Evolutionary conservation across 2,329 filamentous ascomycete genomes (phyloP).

Genomic region (Cercospora brassicicola): DNA sequence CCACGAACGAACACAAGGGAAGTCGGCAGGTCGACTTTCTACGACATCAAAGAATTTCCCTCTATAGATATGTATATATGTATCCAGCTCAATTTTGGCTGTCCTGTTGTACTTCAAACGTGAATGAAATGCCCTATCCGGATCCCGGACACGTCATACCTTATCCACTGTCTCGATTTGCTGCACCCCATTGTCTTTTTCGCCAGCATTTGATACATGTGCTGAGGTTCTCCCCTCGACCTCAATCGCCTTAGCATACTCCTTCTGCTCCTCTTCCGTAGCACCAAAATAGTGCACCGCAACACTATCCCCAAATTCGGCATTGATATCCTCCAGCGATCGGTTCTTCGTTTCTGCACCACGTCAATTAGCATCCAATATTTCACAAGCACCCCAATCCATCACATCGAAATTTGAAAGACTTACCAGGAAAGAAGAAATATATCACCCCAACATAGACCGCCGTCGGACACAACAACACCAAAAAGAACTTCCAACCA

Average conservation of each 20-base stretch:
- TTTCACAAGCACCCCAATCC: too few relatives aligned
- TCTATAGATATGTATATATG: background rate
- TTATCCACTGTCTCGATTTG: background rate
- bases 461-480: conserved; percentile 41
- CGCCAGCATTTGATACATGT: background rate
- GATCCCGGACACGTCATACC: background rate
- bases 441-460: conserved; percentile 30
- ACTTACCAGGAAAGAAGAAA: conserved; percentile 22
- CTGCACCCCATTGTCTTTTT: background rate
- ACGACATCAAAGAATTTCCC: background rate
- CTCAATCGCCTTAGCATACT: conserved; percentile 15
- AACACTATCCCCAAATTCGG: conserved; percentile 34
- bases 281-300: conserved; percentile 20
- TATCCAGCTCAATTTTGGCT: background rate
- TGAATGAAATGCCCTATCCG: background rate
- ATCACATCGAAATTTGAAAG: too few relatives aligned
- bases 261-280: conserved; percentile 16
- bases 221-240: background rate
- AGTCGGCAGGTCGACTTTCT: background rate
- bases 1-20: background rate
- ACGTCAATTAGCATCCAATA: conserved; percentile 1
- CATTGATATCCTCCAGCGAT: conserved; percentile 47
- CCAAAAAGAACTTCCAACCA: conserved; percentile 48
- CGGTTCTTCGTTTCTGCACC: conserved; percentile 23
- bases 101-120: background rate